A percentile compares a stretch with the other conserved stretches of the same genome.
These are phyloP conservation scores for Zasmidium citrigriseum DNA, from an alignment of 2,329 filamentous ascomycete genomes.

Conservation along the genomic window DNA sequence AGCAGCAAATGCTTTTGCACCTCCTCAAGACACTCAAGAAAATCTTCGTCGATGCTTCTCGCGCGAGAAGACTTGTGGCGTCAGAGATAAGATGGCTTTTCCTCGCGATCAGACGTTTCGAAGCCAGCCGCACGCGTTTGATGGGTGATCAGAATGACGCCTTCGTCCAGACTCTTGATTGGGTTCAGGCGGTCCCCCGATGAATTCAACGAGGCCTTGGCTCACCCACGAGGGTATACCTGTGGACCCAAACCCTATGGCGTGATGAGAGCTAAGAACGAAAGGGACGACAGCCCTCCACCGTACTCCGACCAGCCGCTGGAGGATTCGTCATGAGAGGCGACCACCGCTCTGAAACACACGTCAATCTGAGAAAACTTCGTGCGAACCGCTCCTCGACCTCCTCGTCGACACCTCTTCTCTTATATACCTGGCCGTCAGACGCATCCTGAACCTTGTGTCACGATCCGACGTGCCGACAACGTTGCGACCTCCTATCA, in stretches of 20 bases:
- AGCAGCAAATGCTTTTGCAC: no score
- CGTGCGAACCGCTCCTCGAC: neutral
- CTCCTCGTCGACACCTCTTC: no score
- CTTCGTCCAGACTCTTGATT: neutral
- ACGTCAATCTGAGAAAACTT: neutral
- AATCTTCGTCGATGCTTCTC: neutral
- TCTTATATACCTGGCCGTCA: neutral
- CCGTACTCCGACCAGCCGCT: neutral
- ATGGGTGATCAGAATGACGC: neutral
- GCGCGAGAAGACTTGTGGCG: neutral
- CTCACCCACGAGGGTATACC: neutral
- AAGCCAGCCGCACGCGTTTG: neutral
- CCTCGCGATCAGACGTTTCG: neutral
- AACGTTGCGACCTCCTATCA: neutral
- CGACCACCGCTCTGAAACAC: neutral
- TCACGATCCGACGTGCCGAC: neutral
- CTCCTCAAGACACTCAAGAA: no score
- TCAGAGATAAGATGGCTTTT: neutral
- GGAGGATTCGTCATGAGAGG: neutral
- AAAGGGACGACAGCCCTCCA: neutral
- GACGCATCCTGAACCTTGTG: neutral
- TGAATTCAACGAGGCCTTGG: neutral
- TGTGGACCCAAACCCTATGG: neutral
- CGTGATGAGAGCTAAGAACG: neutral
- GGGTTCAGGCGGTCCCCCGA: neutral